Conservation (phyloP, 2,329 filamentous ascomycete genomes). For the Claviceps paspali region DNA sequence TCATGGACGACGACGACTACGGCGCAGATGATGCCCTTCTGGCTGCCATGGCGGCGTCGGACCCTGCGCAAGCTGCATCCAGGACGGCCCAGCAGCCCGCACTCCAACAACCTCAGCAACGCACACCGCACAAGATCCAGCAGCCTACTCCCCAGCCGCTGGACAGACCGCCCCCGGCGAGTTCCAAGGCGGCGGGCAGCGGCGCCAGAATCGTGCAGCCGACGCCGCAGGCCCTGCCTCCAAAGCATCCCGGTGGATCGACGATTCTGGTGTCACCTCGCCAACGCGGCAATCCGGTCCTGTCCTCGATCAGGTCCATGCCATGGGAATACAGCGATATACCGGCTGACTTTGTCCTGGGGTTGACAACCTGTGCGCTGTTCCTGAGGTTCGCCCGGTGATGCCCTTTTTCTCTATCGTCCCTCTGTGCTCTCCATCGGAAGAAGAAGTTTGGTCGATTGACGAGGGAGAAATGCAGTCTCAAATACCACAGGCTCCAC, state of each 20-base stretch:
- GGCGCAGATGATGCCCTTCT: conserved; percentile 42
- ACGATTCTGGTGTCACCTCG: conserved; percentile 80
- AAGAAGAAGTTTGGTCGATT: neutral
- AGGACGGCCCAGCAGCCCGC: conserved; percentile 21
- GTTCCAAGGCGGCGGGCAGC: conserved; percentile 10
- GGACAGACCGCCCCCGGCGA: conserved; percentile 31
- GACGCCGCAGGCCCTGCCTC: conserved; percentile 69
- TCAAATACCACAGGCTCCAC: conserved; percentile 95
- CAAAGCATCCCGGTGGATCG: conserved; percentile 49
- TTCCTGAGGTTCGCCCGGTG: conserved; percentile 49
- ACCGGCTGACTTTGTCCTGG: conserved; percentile 83
- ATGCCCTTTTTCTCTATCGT: too few species aligned
- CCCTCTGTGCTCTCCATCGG: neutral
- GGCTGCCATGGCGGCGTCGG: conserved; percentile 37
- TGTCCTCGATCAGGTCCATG: conserved; percentile 65
- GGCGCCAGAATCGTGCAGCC: conserved; percentile 61
- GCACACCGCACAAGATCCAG: conserved; percentile 26
- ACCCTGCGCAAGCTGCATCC: conserved; percentile 15
- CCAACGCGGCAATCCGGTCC: conserved; percentile 88
- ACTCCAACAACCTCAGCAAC: conserved; percentile 25
- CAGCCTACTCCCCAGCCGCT: conserved; percentile 40
- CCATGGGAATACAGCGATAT: conserved; percentile 97
- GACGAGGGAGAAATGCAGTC: conserved; percentile 26
- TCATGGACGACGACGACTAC: conserved; percentile 41
- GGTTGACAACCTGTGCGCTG: conserved; percentile 73